phyloP scores from a whole-genome alignment of 2,329 filamentous ascomycete genomes.

The Drechslerella stenobrocha region DNA sequence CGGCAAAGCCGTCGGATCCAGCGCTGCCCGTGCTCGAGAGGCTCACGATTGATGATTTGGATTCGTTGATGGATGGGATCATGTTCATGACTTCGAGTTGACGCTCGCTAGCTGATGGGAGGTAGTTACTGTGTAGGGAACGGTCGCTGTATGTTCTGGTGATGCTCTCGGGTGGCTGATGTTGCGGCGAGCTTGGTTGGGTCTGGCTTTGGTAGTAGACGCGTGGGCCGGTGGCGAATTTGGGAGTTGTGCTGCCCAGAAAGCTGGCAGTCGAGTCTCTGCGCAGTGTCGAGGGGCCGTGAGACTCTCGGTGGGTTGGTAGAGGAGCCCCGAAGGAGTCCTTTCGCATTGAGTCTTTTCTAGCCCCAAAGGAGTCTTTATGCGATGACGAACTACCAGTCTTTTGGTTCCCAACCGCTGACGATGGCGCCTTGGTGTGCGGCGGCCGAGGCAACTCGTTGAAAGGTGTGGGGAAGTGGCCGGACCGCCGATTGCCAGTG shows the following conservation, averaged over 20 bases:
- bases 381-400: slow-evolving; percentile 3
- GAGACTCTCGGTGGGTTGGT: slow-evolving; percentile 20
- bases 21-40: slow-evolving; percentile 44
- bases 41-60: slow-evolving; percentile 40
- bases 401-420: slow-evolving; percentile 29
- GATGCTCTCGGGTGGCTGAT: slow-evolving; percentile 24
- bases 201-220: slow-evolving; percentile 41
- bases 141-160: slow-evolving; percentile 29
- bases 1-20: slow-evolving; percentile 34
- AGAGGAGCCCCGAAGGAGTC: slow-evolving; percentile 36
- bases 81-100: slow-evolving; percentile 34
- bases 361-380: slow-evolving; percentile 33
- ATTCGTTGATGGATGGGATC: slow-evolving; percentile 38
- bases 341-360: slow-evolving; percentile 26
- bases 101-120: slow-evolving; percentile 14
- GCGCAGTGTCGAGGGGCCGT: slow-evolving; percentile 30
- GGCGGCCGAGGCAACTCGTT: slow-evolving; percentile 29
- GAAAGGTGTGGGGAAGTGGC: slow-evolving; percentile 25
- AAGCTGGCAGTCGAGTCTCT: slow-evolving; percentile 46
- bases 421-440: slow-evolving; percentile 36
- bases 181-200: slow-evolving; percentile 11
- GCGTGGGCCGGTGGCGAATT: slow-evolving; percentile 44
- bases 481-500: slow-evolving; percentile 2
- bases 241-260: slow-evolving; percentile 19
- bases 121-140: slow-evolving; percentile 17